Conservation (phyloP, 306 rosid genomes). For the Trifolium fragiferum region DNA sequence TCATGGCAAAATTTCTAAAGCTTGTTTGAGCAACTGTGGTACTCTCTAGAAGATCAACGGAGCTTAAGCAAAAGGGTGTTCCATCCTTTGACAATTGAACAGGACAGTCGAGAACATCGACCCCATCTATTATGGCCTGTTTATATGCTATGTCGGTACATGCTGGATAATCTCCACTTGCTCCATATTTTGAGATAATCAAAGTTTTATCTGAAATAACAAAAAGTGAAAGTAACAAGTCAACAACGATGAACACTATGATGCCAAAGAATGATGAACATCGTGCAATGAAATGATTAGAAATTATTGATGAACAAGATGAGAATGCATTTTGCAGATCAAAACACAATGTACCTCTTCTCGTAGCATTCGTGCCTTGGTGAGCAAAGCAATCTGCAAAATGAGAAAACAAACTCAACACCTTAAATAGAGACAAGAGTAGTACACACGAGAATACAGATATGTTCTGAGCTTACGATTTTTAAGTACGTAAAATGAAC, state of each 20-base stretch:
- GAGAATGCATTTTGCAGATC: conserved; percentile 11
- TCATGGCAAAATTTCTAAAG: conserved; percentile 39
- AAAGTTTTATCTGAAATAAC: conserved; percentile 56
- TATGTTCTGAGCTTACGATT: not conserved
- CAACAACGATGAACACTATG: conserved; percentile 28
- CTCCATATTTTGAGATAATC: conserved; percentile 81
- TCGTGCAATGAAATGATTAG: conserved; percentile 16
- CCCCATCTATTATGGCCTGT: conserved; percentile 73
- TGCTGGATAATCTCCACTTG: conserved; percentile 85
- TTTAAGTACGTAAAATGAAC: conserved; percentile 9
- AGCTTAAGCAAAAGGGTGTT: conserved; percentile 77
- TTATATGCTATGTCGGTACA: conserved; percentile 69
- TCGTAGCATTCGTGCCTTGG: conserved; percentile 45
- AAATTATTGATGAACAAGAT: conserved; percentile 15
- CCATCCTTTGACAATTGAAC: conserved; percentile 87
- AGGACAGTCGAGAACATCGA: conserved; percentile 80
- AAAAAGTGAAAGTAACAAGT: conserved; percentile 40
- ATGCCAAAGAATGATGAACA: not conserved
- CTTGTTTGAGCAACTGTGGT: conserved; percentile 59
- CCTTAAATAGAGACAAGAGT: not conserved
- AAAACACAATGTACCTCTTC: conserved; percentile 50
- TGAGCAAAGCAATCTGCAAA: conserved; percentile 84
- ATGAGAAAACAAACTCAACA: conserved; percentile 39
- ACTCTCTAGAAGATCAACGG: conserved; percentile 72
- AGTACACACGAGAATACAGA: not conserved